These are phyloP conservation scores for Zygotorulaspora chibaensis DNA, from an alignment of 805 yeast species.

Conservation along the genomic window DNA sequence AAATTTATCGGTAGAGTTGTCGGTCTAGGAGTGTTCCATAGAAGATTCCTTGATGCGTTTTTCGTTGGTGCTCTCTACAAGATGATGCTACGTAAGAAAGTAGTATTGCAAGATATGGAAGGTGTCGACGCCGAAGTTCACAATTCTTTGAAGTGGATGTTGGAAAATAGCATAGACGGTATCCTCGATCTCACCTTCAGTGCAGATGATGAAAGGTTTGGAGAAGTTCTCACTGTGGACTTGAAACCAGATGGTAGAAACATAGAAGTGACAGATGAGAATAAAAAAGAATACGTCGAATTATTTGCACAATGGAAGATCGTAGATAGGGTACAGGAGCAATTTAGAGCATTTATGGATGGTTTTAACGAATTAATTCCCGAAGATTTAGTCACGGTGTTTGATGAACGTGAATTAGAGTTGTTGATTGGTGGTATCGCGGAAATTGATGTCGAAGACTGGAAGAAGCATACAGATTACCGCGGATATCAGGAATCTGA, in stretches of 20 bases:
- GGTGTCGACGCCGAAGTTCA: conserved; percentile 98
- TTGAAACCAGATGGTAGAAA: conserved; percentile 84
- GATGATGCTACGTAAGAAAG: conserved; percentile 94
- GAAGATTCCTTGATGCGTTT: conserved; percentile 96
- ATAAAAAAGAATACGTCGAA: conserved; percentile 93
- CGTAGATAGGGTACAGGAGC: conserved; percentile 87
- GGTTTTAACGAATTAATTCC: conserved; percentile 98
- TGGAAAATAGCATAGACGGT: conserved; percentile 89
- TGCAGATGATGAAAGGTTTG: conserved; percentile 89
- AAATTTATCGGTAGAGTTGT: conserved; percentile 98
- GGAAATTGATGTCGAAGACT: conserved; percentile 95
- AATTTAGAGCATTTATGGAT: conserved; percentile 91
- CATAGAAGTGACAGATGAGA: conserved; percentile 89
- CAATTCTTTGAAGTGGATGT: conserved; percentile 90
- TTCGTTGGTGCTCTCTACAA: conserved; percentile 97
- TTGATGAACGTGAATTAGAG: conserved; percentile 96
- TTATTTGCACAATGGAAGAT: conserved; percentile 95
- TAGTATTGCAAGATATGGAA: conserved; percentile 94
- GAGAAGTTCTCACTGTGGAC: conserved; percentile 85
- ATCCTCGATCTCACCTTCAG: conserved; percentile 84
- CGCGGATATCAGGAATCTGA: conserved; percentile 96
- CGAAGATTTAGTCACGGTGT: conserved; percentile 91
- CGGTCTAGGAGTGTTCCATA: conserved; percentile 96
- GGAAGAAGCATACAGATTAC: conserved; percentile 98
- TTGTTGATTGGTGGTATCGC: conserved; percentile 96